phyloP scores from a whole-genome alignment of 257 asterid species.

The Linderniella brevidens region DNA sequence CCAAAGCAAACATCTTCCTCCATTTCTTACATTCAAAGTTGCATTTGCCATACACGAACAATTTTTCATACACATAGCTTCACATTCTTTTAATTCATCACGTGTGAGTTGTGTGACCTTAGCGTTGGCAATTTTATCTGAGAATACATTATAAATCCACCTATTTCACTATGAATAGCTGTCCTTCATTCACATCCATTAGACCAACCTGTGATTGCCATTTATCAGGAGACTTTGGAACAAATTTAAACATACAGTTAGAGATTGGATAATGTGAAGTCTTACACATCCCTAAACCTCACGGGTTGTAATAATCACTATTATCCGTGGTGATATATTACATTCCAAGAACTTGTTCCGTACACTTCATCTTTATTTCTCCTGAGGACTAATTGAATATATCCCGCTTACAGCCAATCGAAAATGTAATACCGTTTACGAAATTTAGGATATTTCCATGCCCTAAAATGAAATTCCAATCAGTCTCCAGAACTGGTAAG shows the following conservation, averaged over 20 bases:
- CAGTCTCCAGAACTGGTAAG: conserved; percentile 12
- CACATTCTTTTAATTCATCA: conserved; percentile 13
- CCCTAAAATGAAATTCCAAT: conserved; percentile 14
- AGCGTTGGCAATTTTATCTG: not conserved
- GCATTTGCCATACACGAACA: conserved; percentile 20
- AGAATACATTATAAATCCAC: not conserved
- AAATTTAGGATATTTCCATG: conserved; percentile 4
- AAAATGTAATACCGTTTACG: no score
- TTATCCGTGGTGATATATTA: conserved; percentile 2
- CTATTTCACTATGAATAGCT: not conserved
- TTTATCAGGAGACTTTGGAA: not conserved
- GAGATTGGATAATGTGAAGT: not conserved
- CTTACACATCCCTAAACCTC: not conserved
- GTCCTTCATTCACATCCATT: not conserved
- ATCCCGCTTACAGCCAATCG: no score
- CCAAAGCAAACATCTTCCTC: conserved; percentile 16
- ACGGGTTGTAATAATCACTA: not conserved
- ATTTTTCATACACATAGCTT: conserved; percentile 11
- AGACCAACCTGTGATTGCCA: not conserved
- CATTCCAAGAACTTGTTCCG: no score
- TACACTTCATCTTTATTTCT: no score
- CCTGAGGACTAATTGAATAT: no score
- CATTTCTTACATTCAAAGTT: conserved; percentile 7
- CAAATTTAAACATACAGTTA: not conserved
- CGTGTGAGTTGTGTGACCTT: conserved; percentile 3